Evolutionary conservation across 139 green algal genomes (phyloP).

Genomic region (Closterium sp.): DNA sequence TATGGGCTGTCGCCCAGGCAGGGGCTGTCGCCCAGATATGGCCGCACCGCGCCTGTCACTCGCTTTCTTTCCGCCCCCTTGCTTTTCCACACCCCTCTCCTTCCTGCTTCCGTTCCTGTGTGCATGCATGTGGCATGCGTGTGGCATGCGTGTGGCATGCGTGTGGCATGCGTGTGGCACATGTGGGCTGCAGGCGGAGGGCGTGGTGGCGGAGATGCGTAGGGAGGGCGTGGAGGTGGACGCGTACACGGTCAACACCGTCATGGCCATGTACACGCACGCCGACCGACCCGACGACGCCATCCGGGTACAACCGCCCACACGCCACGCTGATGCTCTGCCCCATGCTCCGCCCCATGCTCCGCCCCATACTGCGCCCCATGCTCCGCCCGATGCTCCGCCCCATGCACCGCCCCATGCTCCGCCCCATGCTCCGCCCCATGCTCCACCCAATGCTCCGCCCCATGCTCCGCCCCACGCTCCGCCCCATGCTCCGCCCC

Average conservation of each 20-base stretch:
- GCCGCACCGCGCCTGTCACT: background rate
- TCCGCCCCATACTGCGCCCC: too few relatives aligned
- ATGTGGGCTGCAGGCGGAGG: background rate
- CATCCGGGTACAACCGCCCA: too few relatives aligned
- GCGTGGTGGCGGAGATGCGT: background rate
- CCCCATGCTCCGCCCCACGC: background rate
- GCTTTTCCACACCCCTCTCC: too few relatives aligned
- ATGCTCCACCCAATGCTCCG: too few relatives aligned
- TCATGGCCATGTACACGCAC: background rate
- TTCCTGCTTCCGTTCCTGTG: background rate
- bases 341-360: background rate
- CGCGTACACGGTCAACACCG: background rate
- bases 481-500: background rate
- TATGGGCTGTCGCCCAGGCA: too few relatives aligned
- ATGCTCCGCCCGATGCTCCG: background rate
- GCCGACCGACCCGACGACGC: background rate
- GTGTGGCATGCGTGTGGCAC: background rate
- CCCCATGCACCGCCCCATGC: background rate
- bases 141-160: background rate
- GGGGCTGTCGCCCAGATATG: background rate
- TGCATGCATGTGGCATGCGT: too few relatives aligned
- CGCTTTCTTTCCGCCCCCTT: background rate
- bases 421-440: background rate
- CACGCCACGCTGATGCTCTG: background rate
- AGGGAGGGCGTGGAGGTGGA: background rate